Percentiles rank a stretch among this genome's conserved stretches.
Conservation (phyloP, 306 rosid species). For the Trifolium dubium region DNA sequence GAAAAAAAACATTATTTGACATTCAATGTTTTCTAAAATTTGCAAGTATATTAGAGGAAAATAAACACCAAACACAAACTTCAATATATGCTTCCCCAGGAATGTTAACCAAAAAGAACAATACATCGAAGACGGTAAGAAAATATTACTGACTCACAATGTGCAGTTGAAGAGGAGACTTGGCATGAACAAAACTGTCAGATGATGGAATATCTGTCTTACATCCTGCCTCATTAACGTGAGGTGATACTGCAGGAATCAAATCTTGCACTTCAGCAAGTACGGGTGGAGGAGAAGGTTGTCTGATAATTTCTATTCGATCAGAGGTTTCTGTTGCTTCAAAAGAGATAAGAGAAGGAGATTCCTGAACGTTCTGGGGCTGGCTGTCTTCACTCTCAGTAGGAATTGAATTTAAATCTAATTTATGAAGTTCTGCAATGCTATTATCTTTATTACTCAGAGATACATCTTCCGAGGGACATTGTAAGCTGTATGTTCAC, state of each 20-base stretch:
- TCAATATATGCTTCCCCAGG: slow-evolving; percentile 19
- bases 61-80: slow-evolving; percentile 38
- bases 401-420: slow-evolving; percentile 50
- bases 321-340: slow-evolving; percentile 60
- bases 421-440: slow-evolving; percentile 47
- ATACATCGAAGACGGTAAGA: neutral
- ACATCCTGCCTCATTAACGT: slow-evolving; percentile 54
- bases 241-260: slow-evolving; percentile 71
- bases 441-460: slow-evolving; percentile 48
- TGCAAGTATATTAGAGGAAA: slow-evolving; percentile 20
- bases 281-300: slow-evolving; percentile 94
- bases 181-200: slow-evolving; percentile 62
- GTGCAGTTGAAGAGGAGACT: slow-evolving; percentile 82
- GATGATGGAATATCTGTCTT: slow-evolving; percentile 53
- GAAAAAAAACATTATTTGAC: slow-evolving; percentile 35
- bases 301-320: slow-evolving; percentile 68
- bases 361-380: slow-evolving; percentile 49
- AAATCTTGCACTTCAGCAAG: slow-evolving; percentile 90
- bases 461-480: slow-evolving; percentile 51
- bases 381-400: slow-evolving; percentile 48
- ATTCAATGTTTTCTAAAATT: slow-evolving; percentile 19
- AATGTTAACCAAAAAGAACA: slow-evolving; percentile 12
- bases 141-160: slow-evolving; percentile 56
- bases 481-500: slow-evolving; percentile 60
- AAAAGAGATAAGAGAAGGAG: slow-evolving; percentile 81